phyloP scores from a whole-genome alignment of 768 basidiomycete genomes.

The Tulasnella sp. region DNA sequence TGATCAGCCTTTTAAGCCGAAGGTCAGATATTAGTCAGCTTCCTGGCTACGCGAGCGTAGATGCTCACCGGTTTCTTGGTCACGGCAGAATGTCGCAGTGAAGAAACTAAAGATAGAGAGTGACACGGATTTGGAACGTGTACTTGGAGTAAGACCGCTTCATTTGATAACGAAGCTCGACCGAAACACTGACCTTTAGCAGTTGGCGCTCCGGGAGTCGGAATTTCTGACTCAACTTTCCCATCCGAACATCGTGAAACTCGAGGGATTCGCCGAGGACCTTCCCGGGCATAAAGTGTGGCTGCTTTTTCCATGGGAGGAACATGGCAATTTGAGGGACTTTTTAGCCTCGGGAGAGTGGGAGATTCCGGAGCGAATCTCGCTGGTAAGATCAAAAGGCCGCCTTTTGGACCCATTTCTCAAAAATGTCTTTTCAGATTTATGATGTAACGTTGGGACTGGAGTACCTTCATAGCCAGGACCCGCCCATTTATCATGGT shows the following conservation, averaged over 20 bases:
- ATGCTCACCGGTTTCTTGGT: too few species aligned
- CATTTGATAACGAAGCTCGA: not conserved
- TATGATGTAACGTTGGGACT: not conserved
- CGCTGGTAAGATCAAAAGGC: not conserved
- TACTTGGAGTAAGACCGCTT: not conserved
- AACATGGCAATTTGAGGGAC: not conserved
- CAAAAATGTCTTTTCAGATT: not conserved
- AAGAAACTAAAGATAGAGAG: not conserved
- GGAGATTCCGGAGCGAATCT: not conserved
- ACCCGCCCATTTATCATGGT: not conserved
- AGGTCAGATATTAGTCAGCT: too few species aligned
- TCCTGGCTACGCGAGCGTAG: too few species aligned
- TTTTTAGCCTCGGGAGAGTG: not conserved
- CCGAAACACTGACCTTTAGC: not conserved
- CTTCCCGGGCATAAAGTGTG: not conserved
- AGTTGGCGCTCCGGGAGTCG: not conserved
- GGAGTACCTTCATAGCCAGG: constrained; percentile 1
- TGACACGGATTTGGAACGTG: not conserved
- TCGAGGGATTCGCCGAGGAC: not conserved
- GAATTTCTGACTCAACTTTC: not conserved
- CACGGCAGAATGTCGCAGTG: not conserved
- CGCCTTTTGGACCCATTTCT: not conserved
- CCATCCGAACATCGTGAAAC: not conserved
- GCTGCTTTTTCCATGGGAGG: not conserved
- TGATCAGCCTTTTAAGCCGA: too few species aligned